These are phyloP conservation scores for Mycena alexandri DNA, from an alignment of 768 basidiomycete species.

Conservation along the genomic window DNA sequence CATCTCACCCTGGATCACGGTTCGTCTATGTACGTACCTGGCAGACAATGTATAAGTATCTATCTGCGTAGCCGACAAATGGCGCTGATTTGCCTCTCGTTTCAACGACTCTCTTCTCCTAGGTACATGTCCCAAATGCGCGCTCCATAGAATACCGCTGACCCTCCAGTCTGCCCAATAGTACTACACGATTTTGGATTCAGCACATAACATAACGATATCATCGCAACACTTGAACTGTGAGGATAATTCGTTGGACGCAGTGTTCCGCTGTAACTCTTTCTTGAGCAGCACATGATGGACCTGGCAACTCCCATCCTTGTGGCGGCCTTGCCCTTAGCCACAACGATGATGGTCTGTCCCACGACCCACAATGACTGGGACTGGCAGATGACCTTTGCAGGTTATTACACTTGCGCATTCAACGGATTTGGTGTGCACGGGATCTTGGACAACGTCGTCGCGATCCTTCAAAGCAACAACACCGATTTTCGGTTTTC, in stretches of 20 bases:
- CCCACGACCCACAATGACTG: conserved; percentile 16
- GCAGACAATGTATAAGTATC: conserved; percentile 7
- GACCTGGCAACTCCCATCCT: not conserved
- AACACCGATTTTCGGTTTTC: no score
- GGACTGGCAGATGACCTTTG: conserved; percentile 1
- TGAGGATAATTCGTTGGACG: no score
- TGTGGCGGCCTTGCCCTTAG: conserved; percentile 4
- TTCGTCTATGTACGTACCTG: conserved; percentile 5
- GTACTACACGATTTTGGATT: not conserved
- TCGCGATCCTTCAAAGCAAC: no score
- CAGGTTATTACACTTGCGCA: no score
- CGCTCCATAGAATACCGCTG: not conserved
- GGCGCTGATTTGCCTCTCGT: conserved; percentile 7
- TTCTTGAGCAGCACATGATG: no score
- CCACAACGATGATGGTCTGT: conserved; percentile 14
- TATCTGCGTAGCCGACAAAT: not conserved
- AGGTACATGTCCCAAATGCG: conserved; percentile 8
- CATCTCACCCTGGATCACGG: conserved; percentile 11
- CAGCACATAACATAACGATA: not conserved
- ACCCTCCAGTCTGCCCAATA: not conserved
- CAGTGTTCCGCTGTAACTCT: no score
- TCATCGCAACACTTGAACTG: not conserved
- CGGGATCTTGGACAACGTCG: no score
- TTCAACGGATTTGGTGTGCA: no score
- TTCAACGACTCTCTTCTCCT: conserved; percentile 1